Percentiles rank a stretch among this genome's conserved stretches.
These are phyloP conservation scores for Aciculosporium take DNA, from an alignment of 2,329 filamentous ascomycete genomes.

Conservation along the genomic window DNA sequence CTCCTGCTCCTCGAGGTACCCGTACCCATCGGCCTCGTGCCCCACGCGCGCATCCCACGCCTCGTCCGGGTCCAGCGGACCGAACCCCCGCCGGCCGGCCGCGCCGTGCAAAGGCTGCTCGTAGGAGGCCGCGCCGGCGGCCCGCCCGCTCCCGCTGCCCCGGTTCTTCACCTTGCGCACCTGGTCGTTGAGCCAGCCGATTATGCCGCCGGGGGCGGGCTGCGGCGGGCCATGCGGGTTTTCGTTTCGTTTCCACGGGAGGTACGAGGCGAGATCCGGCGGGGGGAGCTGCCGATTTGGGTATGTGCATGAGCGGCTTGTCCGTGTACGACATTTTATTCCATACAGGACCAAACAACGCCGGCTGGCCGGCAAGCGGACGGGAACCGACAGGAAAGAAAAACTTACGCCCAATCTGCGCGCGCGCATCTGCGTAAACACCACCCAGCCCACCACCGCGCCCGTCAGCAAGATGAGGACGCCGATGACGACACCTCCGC, in stretches of 20 bases:
- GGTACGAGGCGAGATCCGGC: conserved; percentile 51
- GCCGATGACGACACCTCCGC: conserved; percentile 59
- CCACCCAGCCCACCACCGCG: conserved; percentile 49
- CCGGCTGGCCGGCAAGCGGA: too few species aligned
- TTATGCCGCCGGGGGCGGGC: conserved; percentile 46
- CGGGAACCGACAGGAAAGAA: not conserved
- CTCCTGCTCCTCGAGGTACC: conserved; percentile 67
- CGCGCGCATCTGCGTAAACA: conserved; percentile 59
- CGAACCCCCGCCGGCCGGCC: conserved; percentile 42
- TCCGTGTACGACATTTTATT: too few species aligned
- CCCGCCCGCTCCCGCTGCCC: conserved; percentile 50
- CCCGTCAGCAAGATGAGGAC: conserved; percentile 47
- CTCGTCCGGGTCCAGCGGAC: conserved; percentile 65
- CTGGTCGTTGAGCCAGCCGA: conserved; percentile 60
- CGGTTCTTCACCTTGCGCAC: conserved; percentile 49
- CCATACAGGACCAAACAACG: too few species aligned
- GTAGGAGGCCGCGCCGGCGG: conserved; percentile 59
- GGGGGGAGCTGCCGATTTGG: conserved; percentile 43
- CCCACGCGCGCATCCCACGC: conserved; percentile 75
- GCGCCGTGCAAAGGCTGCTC: conserved; percentile 39
- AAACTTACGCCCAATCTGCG: conserved; percentile 51
- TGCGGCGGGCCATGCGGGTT: conserved; percentile 35
- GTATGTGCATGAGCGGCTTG: not conserved
- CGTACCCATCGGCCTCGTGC: conserved; percentile 52
- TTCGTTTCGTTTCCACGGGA: conserved; percentile 50